A percentile compares a stretch with the other conserved stretches of the same genome.
Conservation (phyloP, 2,329 filamentous ascomycete species). For the Aspergillus vadensis region DNA sequence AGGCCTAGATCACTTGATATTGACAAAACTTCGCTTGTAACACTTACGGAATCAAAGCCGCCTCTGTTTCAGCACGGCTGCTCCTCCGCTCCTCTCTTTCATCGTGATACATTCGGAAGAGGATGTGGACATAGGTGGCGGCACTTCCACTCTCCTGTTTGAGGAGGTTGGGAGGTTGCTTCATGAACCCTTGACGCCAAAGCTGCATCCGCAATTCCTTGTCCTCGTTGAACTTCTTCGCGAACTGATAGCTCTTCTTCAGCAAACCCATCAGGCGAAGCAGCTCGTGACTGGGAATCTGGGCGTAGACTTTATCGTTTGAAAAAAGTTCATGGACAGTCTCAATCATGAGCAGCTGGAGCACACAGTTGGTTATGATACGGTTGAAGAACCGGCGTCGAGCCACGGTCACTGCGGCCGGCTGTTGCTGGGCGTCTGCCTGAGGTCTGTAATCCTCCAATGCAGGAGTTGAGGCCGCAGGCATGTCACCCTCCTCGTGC, state of each 20-base stretch:
- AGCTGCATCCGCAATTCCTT: constrained; percentile 92
- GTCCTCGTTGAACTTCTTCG: constrained; percentile 95
- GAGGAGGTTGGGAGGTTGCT: constrained; percentile 93
- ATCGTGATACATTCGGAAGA: constrained; percentile 97
- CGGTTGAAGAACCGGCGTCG: constrained; percentile 96
- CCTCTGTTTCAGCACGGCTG: constrained; percentile 80
- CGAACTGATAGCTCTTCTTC: constrained; percentile 95
- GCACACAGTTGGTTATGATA: constrained; percentile 96
- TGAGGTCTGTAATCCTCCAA: constrained; percentile 88
- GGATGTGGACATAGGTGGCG: constrained; percentile 90
- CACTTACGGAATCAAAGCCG: constrained; percentile 77
- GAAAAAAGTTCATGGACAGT: constrained; percentile 98
- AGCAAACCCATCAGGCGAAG: constrained; percentile 89
- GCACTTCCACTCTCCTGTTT: constrained; percentile 95
- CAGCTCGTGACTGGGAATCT: constrained; percentile 88
- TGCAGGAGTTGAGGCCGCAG: constrained; percentile 43
- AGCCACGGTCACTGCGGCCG: constrained; percentile 87
- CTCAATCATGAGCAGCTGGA: constrained; percentile 98
- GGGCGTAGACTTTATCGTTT: constrained; percentile 89
- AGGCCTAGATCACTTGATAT: neutral
- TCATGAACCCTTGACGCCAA: constrained; percentile 99
- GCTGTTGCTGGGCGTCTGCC: constrained; percentile 77
- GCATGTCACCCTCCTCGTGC: constrained; percentile 37
- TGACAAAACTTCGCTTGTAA: neutral
- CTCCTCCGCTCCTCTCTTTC: constrained; percentile 77